Conservation (phyloP, 2,329 filamentous ascomycete genomes). For the Venturia asperata region DNA sequence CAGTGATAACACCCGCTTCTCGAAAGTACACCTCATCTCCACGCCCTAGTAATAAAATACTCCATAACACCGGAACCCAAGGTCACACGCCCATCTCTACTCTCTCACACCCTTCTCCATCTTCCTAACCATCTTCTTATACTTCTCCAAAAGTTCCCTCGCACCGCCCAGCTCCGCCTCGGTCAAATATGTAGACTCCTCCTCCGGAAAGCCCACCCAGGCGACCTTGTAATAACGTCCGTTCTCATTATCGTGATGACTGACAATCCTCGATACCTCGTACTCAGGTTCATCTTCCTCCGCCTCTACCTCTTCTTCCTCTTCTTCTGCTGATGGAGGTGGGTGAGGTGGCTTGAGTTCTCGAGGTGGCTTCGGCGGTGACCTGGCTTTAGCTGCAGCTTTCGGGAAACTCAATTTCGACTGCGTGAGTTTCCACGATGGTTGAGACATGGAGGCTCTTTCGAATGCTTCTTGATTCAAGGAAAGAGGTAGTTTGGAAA, state of each 20-base stretch:
- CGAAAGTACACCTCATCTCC: no score
- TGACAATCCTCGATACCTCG: constrained; percentile 10
- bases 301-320: background rate
- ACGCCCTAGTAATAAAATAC: no score
- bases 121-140: constrained; percentile 3
- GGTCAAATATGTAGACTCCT: constrained; percentile 15
- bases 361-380: background rate
- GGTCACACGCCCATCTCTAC: background rate
- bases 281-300: constrained; percentile 13
- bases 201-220: constrained; percentile 12
- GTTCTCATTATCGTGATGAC: constrained; percentile 6
- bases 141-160: constrained; percentile 7
- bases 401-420: background rate
- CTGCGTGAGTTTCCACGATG: background rate
- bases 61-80: no score
- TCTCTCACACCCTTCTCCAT: background rate
- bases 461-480: background rate
- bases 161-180: constrained; percentile 12
- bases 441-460: background rate
- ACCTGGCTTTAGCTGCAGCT: background rate
- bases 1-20: no score
- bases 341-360: background rate
- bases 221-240: constrained; percentile 4
- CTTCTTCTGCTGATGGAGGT: background rate
- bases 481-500: background rate